Conservation (phyloP, 108 stramenopile species). For the Pelagomonas calceolata region DNA sequence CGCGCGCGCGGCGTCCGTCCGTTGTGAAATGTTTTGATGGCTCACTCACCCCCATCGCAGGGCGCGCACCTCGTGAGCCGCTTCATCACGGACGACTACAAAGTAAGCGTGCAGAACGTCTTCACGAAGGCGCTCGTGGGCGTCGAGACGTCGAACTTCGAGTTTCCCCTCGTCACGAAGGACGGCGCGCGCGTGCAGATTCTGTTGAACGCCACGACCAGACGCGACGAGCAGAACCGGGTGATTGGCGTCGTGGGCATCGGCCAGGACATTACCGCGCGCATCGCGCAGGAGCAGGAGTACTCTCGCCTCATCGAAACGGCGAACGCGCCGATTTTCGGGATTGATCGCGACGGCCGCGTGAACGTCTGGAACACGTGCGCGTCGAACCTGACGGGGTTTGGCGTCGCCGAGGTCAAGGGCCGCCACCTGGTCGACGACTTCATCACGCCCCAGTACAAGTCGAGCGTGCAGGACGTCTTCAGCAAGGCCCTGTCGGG, state of each 20-base stretch:
- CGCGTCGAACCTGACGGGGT: conserved; percentile 32
- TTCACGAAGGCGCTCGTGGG: conserved; percentile 41
- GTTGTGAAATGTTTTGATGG: no score
- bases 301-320: conserved; percentile 4
- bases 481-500: conserved; percentile 19
- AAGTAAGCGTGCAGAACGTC: conserved; percentile 27
- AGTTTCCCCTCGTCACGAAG: conserved; percentile 48
- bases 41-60: no score
- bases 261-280: conserved; percentile 20
- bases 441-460: conserved; percentile 29
- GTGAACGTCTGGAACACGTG: conserved; percentile 9
- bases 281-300: conserved; percentile 21
- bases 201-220: conserved; percentile 58
- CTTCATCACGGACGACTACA: conserved; percentile 27
- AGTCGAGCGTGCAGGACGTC: conserved; percentile 23
- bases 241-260: conserved; percentile 60
- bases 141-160: conserved; percentile 34
- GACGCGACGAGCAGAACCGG: conserved; percentile 49
- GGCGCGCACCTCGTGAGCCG: conserved; percentile 24
- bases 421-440: conserved; percentile 31
- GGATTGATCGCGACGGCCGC: not conserved
- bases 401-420: conserved; percentile 49
- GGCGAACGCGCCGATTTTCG: conserved; percentile 3
- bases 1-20: no score
- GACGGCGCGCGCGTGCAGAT: conserved; percentile 29